Conservation (phyloP, 768 basidiomycete genomes). For the Hypholoma sublateritium region DNA sequence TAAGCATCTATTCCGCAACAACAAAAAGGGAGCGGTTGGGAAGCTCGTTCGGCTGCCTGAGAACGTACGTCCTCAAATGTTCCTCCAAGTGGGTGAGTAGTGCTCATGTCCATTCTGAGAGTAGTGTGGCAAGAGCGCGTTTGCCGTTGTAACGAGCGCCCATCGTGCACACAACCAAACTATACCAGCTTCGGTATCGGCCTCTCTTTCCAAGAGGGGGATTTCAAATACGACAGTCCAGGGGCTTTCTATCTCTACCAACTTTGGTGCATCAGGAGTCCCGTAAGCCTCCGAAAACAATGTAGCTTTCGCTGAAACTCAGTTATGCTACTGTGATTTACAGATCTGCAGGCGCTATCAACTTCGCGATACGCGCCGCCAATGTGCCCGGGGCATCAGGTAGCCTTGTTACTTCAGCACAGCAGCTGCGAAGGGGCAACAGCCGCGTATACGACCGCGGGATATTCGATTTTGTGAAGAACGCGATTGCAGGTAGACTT, state of each 20-base stretch:
- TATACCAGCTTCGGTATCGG: slow-evolving; percentile 24
- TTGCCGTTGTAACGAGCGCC: slow-evolving; percentile 40
- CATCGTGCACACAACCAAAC: slow-evolving; percentile 45
- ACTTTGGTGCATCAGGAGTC: slow-evolving; percentile 25
- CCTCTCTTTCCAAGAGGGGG: slow-evolving; percentile 30
- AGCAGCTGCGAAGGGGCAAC: slow-evolving; percentile 13
- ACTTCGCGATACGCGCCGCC: slow-evolving; percentile 32
- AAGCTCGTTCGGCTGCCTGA: slow-evolving; percentile 56
- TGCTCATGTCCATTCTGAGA: not conserved
- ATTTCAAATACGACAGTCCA: slow-evolving; percentile 34
- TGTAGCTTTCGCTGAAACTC: not conserved
- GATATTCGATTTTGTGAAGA: slow-evolving; percentile 25
- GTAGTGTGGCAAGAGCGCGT: slow-evolving; percentile 41
- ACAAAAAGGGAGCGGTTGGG: slow-evolving; percentile 35
- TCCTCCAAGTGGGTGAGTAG: not conserved
- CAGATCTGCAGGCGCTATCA: slow-evolving; percentile 23
- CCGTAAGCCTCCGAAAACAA: not conserved
- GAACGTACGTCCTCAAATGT: slow-evolving; percentile 33
- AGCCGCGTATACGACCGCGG: slow-evolving; percentile 22
- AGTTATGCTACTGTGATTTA: not conserved
- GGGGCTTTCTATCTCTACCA: slow-evolving; percentile 39
- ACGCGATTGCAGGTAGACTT: slow-evolving; percentile 26
- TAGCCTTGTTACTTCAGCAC: slow-evolving; percentile 19
- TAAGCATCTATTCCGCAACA: slow-evolving; percentile 34
- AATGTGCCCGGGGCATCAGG: slow-evolving; percentile 29